Evolutionary conservation across 75 land plant species (phyloP).

Genomic region (Cryptomeria japonica): DNA sequence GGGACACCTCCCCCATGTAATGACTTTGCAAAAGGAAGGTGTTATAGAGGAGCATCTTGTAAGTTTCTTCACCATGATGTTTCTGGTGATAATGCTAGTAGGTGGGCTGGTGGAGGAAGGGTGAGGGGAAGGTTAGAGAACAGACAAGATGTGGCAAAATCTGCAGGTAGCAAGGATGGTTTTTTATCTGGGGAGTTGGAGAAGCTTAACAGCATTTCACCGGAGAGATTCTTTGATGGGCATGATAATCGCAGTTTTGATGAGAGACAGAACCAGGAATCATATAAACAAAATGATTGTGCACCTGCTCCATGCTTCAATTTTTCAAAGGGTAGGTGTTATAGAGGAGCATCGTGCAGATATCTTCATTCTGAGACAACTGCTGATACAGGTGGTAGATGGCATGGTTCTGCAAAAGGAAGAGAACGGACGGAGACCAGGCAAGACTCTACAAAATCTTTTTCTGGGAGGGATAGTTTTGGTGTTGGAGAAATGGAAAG

Average conservation of each 20-base stretch:
- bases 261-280: slow-evolving; percentile 1
- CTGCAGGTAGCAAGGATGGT: not conserved
- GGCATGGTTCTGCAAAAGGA: slow-evolving; percentile 2
- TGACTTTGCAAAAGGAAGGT: slow-evolving; percentile 18
- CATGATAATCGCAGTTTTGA: slow-evolving; percentile 2
- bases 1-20: not conserved
- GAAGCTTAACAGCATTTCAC: not conserved
- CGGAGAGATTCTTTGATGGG: not conserved
- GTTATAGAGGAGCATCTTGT: slow-evolving; percentile 14
- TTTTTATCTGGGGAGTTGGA: slow-evolving; percentile 4
- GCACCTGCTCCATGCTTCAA: slow-evolving; percentile 45
- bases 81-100: not conserved
- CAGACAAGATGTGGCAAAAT: slow-evolving; percentile 2
- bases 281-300: not conserved
- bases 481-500: slow-evolving; percentile 1
- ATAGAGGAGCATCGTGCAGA: slow-evolving; percentile 48
- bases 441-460: slow-evolving; percentile 15
- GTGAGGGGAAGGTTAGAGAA: not conserved
- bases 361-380: slow-evolving; percentile 41
- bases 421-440: slow-evolving; percentile 29
- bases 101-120: slow-evolving; percentile 8
- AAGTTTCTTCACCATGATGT: slow-evolving; percentile 8
- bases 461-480: slow-evolving; percentile 12
- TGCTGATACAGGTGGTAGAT: slow-evolving; percentile 14
- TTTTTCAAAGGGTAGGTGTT: slow-evolving; percentile 64